Evolutionary conservation across 1,139 yeast genomes (phyloP).

Genomic region (Yamadazyma pseudoaaseri): DNA sequence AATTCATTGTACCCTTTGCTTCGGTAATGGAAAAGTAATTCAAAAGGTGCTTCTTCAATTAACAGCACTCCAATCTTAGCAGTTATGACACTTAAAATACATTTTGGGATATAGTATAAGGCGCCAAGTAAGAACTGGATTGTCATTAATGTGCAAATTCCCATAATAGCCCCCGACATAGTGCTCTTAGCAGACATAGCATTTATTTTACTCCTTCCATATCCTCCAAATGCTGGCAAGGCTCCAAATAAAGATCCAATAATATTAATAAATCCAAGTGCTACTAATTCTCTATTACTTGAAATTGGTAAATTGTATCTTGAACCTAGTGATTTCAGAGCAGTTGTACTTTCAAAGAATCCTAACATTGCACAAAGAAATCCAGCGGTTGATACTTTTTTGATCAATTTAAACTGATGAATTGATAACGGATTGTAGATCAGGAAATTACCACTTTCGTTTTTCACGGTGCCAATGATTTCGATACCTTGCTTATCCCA

Average conservation of each 20-base stretch:
- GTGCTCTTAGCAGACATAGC: constrained; percentile 85
- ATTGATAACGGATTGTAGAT: constrained; percentile 36
- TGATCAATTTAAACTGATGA: constrained; percentile 32
- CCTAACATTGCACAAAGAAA: constrained; percentile 86
- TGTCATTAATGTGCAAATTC: constrained; percentile 65
- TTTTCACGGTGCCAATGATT: constrained; percentile 65
- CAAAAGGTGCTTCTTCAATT: constrained; percentile 85
- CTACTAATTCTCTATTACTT: constrained; percentile 74
- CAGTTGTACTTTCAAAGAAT: constrained; percentile 91
- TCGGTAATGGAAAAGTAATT: constrained; percentile 68
- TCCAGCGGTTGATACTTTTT: constrained; percentile 52
- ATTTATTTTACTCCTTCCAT: constrained; percentile 89
- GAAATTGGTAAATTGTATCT: constrained; percentile 66
- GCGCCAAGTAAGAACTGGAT: constrained; percentile 59
- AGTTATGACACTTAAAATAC: constrained; percentile 80
- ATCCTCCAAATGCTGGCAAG: constrained; percentile 93
- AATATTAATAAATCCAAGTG: constrained; percentile 76
- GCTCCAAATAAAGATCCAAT: constrained; percentile 71
- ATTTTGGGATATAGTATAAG: constrained; percentile 74
- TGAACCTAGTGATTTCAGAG: constrained; percentile 77
- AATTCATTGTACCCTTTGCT: constrained; percentile 79
- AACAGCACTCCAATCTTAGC: constrained; percentile 76
- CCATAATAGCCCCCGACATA: constrained; percentile 79
- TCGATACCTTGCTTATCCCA: constrained; percentile 63
- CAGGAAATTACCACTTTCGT: constrained; percentile 20